Conservation (phyloP, 2,329 filamentous ascomycete genomes). For the Nemania diffusa region DNA sequence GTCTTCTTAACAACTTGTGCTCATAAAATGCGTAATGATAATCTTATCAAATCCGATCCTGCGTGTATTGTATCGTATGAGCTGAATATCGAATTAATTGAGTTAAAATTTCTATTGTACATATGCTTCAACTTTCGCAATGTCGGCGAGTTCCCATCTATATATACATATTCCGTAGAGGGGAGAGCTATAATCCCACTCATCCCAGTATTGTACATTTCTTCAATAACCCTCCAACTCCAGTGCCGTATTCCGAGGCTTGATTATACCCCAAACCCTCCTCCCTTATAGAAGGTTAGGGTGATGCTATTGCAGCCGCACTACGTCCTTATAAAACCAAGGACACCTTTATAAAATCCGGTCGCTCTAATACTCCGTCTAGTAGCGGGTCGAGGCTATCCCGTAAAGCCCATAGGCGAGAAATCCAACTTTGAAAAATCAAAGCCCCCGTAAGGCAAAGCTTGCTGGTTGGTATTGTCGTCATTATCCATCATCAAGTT, state of each 20-base stretch:
- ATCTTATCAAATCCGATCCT: neutral
- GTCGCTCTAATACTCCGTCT: neutral
- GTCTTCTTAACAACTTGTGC: neutral
- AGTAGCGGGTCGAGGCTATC: neutral
- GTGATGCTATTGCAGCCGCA: conserved; percentile 1
- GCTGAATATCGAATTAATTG: conserved; percentile 9
- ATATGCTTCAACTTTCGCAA: conserved; percentile 2
- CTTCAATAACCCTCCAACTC: neutral
- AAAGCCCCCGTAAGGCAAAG: conserved; percentile 22
- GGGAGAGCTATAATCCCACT: conserved; percentile 22
- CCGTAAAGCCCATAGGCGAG: conserved; percentile 16
- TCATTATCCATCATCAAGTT: conserved; percentile 31
- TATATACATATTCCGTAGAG: conserved; percentile 19
- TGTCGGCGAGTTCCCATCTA: conserved; percentile 4
- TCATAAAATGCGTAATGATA: neutral
- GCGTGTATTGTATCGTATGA: neutral
- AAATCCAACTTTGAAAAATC: conserved; percentile 33
- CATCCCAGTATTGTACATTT: conserved; percentile 4
- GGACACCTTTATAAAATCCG: neutral
- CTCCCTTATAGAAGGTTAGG: neutral
- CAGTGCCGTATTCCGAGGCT: neutral
- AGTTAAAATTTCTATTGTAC: conserved; percentile 17
- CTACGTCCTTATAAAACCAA: neutral
- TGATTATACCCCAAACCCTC: neutral
- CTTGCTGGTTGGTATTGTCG: conserved; percentile 13